Conservation (phyloP, 257 asterid genomes). For the Cynanchum wilfordii region DNA sequence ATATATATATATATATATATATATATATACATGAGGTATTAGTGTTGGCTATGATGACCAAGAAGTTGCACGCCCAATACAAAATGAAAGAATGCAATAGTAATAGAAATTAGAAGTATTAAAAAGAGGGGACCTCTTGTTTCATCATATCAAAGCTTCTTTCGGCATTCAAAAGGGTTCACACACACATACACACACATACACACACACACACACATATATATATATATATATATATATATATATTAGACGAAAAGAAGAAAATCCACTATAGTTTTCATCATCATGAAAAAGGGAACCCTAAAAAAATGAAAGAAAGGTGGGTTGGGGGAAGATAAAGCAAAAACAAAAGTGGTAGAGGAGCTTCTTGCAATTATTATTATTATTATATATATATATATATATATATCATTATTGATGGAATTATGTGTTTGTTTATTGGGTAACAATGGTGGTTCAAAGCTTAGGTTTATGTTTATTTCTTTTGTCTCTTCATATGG, state of each 20-base stretch:
- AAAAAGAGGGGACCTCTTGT: background rate
- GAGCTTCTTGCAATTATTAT: background rate
- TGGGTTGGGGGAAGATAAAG: too few relatives aligned
- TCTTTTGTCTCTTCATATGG: conserved; percentile 1
- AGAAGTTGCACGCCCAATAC: background rate
- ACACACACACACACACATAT: too few relatives aligned
- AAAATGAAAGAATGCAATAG: background rate
- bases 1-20: too few relatives aligned
- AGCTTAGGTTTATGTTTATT: background rate
- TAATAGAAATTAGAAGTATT: background rate
- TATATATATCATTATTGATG: too few relatives aligned
- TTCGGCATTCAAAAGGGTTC: conserved; percentile 12
- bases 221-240: too few relatives aligned
- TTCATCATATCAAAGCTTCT: conserved; percentile 8
- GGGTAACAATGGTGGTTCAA: background rate
- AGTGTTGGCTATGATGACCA: background rate
- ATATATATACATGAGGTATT: background rate
- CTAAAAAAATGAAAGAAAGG: background rate
- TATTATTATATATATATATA: too few relatives aligned
- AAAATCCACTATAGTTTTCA: conserved; percentile 16
- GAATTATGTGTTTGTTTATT: background rate
- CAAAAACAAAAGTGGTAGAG: background rate
- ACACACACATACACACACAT: too few relatives aligned
- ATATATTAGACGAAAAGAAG: conserved; percentile 1
- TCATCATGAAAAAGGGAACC: conserved; percentile 4